Conservation (phyloP, 2,329 filamentous ascomycete species). For the Aspergillus flavus region DNA sequence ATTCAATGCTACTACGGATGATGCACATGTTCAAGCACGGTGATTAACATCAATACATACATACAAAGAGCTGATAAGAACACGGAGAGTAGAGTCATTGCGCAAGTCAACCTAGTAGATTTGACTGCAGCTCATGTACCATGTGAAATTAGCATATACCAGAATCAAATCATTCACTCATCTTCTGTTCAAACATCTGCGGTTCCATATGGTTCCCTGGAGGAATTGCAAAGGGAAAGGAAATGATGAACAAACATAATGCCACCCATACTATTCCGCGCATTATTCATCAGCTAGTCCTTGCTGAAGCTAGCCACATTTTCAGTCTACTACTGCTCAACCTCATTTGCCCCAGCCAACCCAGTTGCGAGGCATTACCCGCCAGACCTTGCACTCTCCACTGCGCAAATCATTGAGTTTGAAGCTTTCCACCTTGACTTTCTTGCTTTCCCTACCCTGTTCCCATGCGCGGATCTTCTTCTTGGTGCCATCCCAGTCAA, state of each 20-base stretch:
- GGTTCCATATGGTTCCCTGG: slow-evolving; percentile 3
- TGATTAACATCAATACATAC: slow-evolving; percentile 22
- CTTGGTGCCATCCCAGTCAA: slow-evolving; percentile 98
- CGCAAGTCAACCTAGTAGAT: slow-evolving; percentile 1
- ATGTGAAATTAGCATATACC: slow-evolving; percentile 24
- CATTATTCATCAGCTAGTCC: slow-evolving; percentile 11
- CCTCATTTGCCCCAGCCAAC: slow-evolving; percentile 72
- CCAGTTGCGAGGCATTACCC: slow-evolving; percentile 89
- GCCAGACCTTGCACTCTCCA: slow-evolving; percentile 96
- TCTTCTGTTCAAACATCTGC: slow-evolving; percentile 16
- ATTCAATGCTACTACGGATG: neutral
- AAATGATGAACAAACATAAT: slow-evolving; percentile 6
- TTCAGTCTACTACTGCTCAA: neutral
- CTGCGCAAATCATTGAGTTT: slow-evolving; percentile 87
- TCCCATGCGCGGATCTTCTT: slow-evolving; percentile 97
- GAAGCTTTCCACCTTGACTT: slow-evolving; percentile 92
- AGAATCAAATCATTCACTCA: slow-evolving; percentile 26
- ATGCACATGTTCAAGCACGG: slow-evolving; percentile 2
- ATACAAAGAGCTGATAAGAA: slow-evolving; percentile 18
- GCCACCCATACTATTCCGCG: slow-evolving; percentile 4
- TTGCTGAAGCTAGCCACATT: neutral
- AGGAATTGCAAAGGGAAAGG: neutral
- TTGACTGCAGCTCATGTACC: slow-evolving; percentile 19
- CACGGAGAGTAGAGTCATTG: slow-evolving; percentile 7
- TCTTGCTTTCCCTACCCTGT: slow-evolving; percentile 89